Evolutionary conservation across 164 flowering plant genomes (phyloP).

Genomic region (Nymphaea colorata): DNA sequence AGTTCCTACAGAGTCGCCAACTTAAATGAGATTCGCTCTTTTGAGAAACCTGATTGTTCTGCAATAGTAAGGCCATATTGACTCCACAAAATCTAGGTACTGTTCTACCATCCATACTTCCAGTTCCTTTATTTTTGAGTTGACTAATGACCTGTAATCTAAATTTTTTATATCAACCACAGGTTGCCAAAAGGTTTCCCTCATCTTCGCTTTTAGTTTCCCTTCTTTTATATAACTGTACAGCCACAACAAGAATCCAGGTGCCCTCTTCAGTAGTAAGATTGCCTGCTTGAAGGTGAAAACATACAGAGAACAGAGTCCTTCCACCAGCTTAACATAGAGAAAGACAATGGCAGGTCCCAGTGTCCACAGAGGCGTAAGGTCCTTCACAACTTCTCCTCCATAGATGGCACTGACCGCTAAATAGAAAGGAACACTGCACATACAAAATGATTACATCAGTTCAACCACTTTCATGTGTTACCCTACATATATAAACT

Average conservation of each 20-base stretch:
- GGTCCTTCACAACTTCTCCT: conserved; percentile 61
- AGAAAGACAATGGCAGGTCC: conserved; percentile 71
- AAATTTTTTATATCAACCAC: conserved; percentile 29
- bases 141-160: conserved; percentile 31
- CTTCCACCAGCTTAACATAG: conserved; percentile 49
- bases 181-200: conserved; percentile 32
- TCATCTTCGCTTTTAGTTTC: conserved; percentile 36
- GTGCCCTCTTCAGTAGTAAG: conserved; percentile 30
- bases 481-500: no score
- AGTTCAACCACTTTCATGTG: no score
- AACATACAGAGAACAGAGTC: conserved; percentile 44
- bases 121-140: conserved; percentile 26
- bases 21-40: conserved; percentile 60
- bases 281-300: conserved; percentile 56
- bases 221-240: conserved; percentile 32
- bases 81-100: conserved; percentile 53
- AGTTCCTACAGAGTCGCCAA: neutral
- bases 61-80: conserved; percentile 81
- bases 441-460: conserved; percentile 5
- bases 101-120: conserved; percentile 41
- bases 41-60: conserved; percentile 66
- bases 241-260: conserved; percentile 27
- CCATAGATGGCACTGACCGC: conserved; percentile 53
- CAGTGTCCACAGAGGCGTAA: conserved; percentile 71
- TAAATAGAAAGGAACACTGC: conserved; percentile 65